Base-by-base conservation (phyloP, 2,329 filamentous ascomycete species). In the Colletotrichum kahawae region DNA sequence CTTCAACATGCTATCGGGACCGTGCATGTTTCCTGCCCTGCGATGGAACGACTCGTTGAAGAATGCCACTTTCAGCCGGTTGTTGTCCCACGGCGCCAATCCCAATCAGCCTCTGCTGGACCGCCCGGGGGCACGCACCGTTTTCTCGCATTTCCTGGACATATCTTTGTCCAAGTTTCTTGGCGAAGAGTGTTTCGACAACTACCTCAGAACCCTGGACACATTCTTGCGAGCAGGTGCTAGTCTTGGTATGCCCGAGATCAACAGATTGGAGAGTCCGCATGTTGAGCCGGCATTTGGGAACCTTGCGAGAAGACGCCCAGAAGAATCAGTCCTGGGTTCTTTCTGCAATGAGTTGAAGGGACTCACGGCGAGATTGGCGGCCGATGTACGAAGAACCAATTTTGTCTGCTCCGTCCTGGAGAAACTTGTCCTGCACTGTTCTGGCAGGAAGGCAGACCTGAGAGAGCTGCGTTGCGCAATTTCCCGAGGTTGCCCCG, bases 341-440 rank as follows among this genome's bases (percentile, higher is more conserved):
- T 21, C 21, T 24, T 57, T 57, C 2, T 57, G 54, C 10, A 1
- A 24, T 7, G 54, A 57, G 24, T 4, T 57, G 24, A 57, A 57
- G 3, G 54, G 54, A 1, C 54, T 57, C 0, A 18, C 16, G 0
- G 54, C 54, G 21, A 57, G 6, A 1, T 4, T 57, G 24, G 0
- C 24, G 5, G 14, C 54, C 0, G 54, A 57, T 9, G 0, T 24
- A 29, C 14, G 54, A 7, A 57, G 54, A 29, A 24, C 54, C 27
- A 57, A 5, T 0, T 57, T 57, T 4, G 4, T 57, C 21, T 0
- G 14, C 4, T 29, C 27, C 0, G 54, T 29, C 0, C 5, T 29
- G 14, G 24, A 57, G 3, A 29, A 10, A 2, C 0, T 29, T 1
- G 2, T 29, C 18, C 4, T 57, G 7, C 4, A 57, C 27, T 57